phyloP scores from a whole-genome alignment of 768 basidiomycete species.

The Leccinum aurantiacum region DNA sequence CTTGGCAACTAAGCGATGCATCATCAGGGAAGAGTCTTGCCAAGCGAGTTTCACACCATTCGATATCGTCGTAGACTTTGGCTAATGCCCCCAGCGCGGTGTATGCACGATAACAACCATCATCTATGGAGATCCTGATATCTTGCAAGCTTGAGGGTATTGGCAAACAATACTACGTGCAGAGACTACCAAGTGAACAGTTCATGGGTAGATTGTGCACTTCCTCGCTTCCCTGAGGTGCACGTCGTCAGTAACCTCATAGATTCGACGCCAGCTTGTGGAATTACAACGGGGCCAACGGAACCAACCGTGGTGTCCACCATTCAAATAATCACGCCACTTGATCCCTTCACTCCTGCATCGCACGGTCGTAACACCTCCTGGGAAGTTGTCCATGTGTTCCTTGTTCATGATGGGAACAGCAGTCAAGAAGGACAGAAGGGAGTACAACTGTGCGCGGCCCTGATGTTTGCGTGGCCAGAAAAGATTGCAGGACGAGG shows the following conservation, averaged over 20 bases:
- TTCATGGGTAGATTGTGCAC: not conserved
- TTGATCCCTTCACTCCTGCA: slow-evolving; percentile 4
- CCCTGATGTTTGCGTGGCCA: slow-evolving; percentile 50
- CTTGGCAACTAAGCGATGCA: not conserved
- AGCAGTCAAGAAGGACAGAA: slow-evolving; percentile 55
- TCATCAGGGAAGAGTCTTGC: not conserved
- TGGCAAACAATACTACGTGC: not conserved
- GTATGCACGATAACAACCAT: not conserved
- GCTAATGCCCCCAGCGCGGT: not conserved
- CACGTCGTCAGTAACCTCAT: not conserved
- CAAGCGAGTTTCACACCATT: not conserved
- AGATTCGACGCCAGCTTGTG: not conserved
- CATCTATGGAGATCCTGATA: not conserved
- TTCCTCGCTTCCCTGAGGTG: not conserved
- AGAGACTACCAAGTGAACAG: not conserved
- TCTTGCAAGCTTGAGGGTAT: not conserved
- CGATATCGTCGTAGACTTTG: not conserved
- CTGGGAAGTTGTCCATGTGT: not conserved
- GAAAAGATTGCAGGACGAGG: not conserved
- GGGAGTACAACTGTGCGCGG: slow-evolving; percentile 86
- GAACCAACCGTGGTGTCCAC: not conserved
- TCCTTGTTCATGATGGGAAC: slow-evolving; percentile 4
- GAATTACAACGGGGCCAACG: not conserved
- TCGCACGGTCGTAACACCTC: not conserved
- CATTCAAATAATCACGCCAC: not conserved